Conservation (phyloP, 805 yeast genomes). For the Cyberlindnera americana region DNA sequence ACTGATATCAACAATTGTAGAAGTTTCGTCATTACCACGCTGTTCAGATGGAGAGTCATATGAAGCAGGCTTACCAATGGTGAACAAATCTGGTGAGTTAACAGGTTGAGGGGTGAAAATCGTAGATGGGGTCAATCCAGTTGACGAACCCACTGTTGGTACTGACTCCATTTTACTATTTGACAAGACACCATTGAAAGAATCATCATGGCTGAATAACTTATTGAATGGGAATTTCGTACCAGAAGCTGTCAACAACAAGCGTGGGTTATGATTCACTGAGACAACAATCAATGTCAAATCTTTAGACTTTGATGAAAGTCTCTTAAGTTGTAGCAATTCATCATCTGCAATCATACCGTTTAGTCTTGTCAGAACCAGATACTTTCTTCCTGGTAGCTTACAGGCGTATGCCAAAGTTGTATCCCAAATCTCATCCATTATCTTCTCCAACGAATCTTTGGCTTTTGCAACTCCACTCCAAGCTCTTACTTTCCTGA, state of each 20-base stretch:
- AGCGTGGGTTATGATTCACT: slow-evolving; percentile 56
- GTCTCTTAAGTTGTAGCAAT: slow-evolving; percentile 70
- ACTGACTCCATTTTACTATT: slow-evolving; percentile 17
- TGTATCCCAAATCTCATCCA: slow-evolving; percentile 64
- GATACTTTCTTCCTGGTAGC: slow-evolving; percentile 43
- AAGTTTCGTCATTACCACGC: slow-evolving; percentile 16
- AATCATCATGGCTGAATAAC: slow-evolving; percentile 27
- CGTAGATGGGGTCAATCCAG: slow-evolving; percentile 26
- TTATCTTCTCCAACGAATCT: slow-evolving; percentile 47
- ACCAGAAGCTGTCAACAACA: slow-evolving; percentile 33
- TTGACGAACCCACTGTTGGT: slow-evolving; percentile 27
- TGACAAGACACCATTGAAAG: slow-evolving; percentile 9
- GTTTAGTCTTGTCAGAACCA: slow-evolving; percentile 66
- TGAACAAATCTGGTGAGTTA: slow-evolving; percentile 28
- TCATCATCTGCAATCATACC: slow-evolving; percentile 82
- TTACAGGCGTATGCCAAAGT: slow-evolving; percentile 42
- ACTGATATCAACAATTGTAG: slow-evolving; percentile 42
- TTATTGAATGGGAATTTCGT: slow-evolving; percentile 33
- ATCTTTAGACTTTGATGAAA: slow-evolving; percentile 53
- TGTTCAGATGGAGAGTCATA: slow-evolving; percentile 21
- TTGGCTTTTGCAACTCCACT: slow-evolving; percentile 35
- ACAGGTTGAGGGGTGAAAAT: slow-evolving; percentile 27
- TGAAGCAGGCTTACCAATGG: slow-evolving; percentile 9
- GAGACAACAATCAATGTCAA: slow-evolving; percentile 67
- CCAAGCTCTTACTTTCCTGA: slow-evolving; percentile 65